Conservation (phyloP, 2,329 filamentous ascomycete genomes). For the Trichophyton equinum region DNA sequence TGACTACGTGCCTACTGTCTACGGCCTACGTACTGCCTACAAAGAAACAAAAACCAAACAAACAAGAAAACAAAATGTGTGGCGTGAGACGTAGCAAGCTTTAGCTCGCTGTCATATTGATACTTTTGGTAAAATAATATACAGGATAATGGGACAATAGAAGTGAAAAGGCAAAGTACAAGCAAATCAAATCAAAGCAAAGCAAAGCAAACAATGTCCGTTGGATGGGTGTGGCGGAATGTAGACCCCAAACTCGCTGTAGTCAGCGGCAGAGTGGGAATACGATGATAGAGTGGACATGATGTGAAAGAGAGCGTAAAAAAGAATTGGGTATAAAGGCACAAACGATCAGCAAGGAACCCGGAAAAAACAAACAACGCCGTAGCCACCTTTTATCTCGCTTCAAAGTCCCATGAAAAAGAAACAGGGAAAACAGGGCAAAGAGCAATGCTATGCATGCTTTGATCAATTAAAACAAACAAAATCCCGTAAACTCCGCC, state of each 20-base stretch:
- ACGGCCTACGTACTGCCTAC: background rate
- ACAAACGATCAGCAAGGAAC: background rate
- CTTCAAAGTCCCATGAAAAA: background rate
- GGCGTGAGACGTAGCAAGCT: background rate
- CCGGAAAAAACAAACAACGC: background rate
- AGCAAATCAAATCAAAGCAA: background rate
- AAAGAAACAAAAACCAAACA: too few relatives aligned
- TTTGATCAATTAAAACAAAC: background rate
- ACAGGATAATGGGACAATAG: background rate
- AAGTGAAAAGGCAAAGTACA: background rate
- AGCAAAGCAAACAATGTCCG: background rate
- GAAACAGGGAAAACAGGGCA: background rate
- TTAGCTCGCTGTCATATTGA: constrained; percentile 1
- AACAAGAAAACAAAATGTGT: background rate
- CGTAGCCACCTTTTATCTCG: constrained; percentile 1
- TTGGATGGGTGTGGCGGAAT: background rate
- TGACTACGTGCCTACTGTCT: background rate
- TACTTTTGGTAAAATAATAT: background rate
- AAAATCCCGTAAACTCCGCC: background rate
- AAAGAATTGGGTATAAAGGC: background rate
- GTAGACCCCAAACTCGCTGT: constrained; percentile 1
- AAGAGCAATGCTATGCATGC: constrained; percentile 6
- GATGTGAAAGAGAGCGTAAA: too few relatives aligned
- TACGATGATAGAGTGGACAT: background rate
- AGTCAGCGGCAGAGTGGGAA: background rate